A percentile compares a stretch with the other conserved stretches of the same genome.
Evolutionary conservation across 2,329 filamentous ascomycete genomes (phyloP).

Genomic region (Calonectria leucothoes): DNA sequence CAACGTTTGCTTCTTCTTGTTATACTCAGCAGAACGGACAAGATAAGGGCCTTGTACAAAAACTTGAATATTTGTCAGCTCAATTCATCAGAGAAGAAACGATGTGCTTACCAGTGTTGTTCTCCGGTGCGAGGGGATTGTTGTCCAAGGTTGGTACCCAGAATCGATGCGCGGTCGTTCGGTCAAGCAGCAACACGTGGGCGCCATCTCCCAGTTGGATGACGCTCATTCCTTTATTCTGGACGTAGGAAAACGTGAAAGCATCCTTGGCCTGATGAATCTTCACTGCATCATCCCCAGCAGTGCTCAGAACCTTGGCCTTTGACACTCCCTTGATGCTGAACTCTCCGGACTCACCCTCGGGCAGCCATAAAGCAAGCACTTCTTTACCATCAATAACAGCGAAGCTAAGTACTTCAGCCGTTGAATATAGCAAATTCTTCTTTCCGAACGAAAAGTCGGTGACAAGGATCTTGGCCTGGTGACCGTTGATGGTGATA

Average conservation of each 20-base stretch:
- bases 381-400: conserved; percentile 59
- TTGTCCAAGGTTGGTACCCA: conserved; percentile 64
- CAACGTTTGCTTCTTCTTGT: conserved; percentile 49
- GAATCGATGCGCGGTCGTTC: conserved; percentile 65
- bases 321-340: conserved; percentile 52
- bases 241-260: conserved; percentile 60
- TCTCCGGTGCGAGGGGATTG: conserved; percentile 56
- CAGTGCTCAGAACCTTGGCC: conserved; percentile 35
- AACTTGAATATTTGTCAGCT: conserved; percentile 45
- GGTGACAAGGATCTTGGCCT: conserved; percentile 71
- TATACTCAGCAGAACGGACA: conserved; percentile 57
- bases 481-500: conserved; percentile 68
- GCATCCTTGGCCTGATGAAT: conserved; percentile 53
- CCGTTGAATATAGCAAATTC: conserved; percentile 65
- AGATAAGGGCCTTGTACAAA: conserved; percentile 65
- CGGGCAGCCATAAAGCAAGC: conserved; percentile 64
- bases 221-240: conserved; percentile 59
- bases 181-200: conserved; percentile 64
- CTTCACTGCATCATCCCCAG: conserved; percentile 52
- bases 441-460: conserved; percentile 67
- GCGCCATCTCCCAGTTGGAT: conserved; percentile 60
- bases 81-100: rapidly evolving
- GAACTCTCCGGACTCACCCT: conserved; percentile 67
- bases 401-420: conserved; percentile 65
- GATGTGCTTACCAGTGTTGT: conserved; percentile 54